Evolutionary conservation across 2,329 filamentous ascomycete species (phyloP).

Genomic region (Didymella segeticola): DNA sequence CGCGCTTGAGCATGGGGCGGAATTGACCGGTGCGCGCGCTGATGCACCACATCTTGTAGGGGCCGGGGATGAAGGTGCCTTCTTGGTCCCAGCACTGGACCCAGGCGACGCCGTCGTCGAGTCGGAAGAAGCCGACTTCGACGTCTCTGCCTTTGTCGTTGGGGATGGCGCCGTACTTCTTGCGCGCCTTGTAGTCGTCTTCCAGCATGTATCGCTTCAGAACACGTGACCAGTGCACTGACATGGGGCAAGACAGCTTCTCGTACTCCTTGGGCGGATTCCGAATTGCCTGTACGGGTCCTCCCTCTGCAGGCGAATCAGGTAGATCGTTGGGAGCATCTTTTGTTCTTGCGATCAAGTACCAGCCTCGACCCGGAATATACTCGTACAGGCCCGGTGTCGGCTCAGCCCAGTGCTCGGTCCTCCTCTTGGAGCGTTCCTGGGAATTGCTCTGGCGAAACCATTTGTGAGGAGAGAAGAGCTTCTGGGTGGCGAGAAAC

Average conservation of each 20-base stretch:
- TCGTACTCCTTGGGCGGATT: slow-evolving; percentile 25
- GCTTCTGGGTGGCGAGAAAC: slow-evolving; percentile 56
- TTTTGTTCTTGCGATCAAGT: slow-evolving; percentile 53
- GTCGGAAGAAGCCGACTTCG: slow-evolving; percentile 56
- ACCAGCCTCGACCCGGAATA: slow-evolving; percentile 59
- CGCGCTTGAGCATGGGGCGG: slow-evolving; percentile 48
- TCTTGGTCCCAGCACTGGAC: slow-evolving; percentile 59
- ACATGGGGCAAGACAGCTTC: slow-evolving; percentile 42
- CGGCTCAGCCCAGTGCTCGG: slow-evolving; percentile 58
- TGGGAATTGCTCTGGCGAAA: slow-evolving; percentile 50
- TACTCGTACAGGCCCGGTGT: slow-evolving; percentile 59
- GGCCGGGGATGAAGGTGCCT: slow-evolving; percentile 58
- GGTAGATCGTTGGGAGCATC: slow-evolving; percentile 35
- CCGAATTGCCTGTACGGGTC: slow-evolving; percentile 17
- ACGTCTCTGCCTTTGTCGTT: slow-evolving; percentile 49
- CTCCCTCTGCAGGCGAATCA: slow-evolving; percentile 27
- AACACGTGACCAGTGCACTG: slow-evolving; percentile 57
- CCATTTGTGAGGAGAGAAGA: slow-evolving; percentile 59
- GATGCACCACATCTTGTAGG: slow-evolving; percentile 58
- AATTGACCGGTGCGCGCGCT: slow-evolving; percentile 50
- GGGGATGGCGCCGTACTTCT: slow-evolving; percentile 51
- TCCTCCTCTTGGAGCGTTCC: slow-evolving; percentile 49
- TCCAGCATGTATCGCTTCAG: slow-evolving; percentile 58
- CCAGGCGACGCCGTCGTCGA: slow-evolving; percentile 58
- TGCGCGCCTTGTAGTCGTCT: slow-evolving; percentile 56